Base-by-base conservation (phyloP, 345 rosid genomes). In the Pelargonium nanum region DNA sequence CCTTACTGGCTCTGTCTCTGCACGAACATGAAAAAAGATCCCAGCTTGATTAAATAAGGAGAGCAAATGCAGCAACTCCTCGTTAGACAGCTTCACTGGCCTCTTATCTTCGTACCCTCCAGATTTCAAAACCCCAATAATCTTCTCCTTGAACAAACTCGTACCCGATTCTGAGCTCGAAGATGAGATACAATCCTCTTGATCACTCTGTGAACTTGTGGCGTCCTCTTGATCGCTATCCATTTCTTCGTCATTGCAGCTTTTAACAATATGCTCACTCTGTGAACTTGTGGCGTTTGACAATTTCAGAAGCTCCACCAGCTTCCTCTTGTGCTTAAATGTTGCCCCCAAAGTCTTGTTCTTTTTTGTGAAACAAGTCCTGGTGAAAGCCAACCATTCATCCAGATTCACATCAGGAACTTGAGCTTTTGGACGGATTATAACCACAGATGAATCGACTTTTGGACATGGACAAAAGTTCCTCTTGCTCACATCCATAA, bases 401-500 rank as follows among this genome's bases (percentile, higher is more conserved):
- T 73, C 80, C 15, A 89, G 66, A 72, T 83, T 63, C 32, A 85
- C 86, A n/a, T 59, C 55, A 0, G 89, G 95, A 56, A 79, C 69
- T n/a, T 82, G 63, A 16, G 72, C 69, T 69, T 87, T 93, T 5
- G 97, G 99, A 52, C 69, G 82, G 72, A 93, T 83, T 4, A 79
- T 74, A 6, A 93, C 89, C 1, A 87, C 87, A 0, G 90, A 93
- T 13, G 99, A 93, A 72, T 89, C 97, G 0, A 93, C 97, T 72
- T 84, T 87, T 21, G 99, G 99, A 7, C 75, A 69, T 19, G 99
- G 99, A 65, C 80, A 68, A 71, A 89, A 89, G 67, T 89, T 96
- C 73, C 96, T 81, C 81, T 84, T 93, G 75, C 94, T 89, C 53
- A 89, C 99, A 22, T 89, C 82, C 97, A 93, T 85, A 8, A 83